Conservation (phyloP, 2,329 filamentous ascomycete species). For the Curvularia hawaiiensis region DNA sequence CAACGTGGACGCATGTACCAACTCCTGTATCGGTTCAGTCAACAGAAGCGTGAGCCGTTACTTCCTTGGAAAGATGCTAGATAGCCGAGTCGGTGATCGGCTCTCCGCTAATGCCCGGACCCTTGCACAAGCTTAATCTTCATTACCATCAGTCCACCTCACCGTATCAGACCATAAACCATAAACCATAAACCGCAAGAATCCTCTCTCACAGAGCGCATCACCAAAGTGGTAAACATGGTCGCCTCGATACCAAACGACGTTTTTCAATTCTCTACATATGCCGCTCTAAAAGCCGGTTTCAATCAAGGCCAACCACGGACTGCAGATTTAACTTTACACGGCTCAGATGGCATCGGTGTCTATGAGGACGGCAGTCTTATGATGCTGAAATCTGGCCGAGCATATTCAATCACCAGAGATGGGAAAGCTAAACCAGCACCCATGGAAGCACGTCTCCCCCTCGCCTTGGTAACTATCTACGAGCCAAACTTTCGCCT, state of each 20-base stretch:
- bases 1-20: not conserved
- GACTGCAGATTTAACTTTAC: constrained; percentile 46
- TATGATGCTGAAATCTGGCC: constrained; percentile 44
- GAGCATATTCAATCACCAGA: constrained; percentile 41
- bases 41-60: not conserved
- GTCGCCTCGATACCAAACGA: constrained; percentile 51
- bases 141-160: constrained; percentile 41
- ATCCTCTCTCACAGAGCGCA: not conserved
- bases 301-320: constrained; percentile 44
- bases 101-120: constrained; percentile 16
- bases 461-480: constrained; percentile 50
- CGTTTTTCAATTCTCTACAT: constrained; percentile 52
- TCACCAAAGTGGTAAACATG: constrained; percentile 30
- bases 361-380: constrained; percentile 49
- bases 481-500: constrained; percentile 46
- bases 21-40: not conserved
- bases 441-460: constrained; percentile 41
- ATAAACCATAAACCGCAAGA: not conserved
- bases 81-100: constrained; percentile 17
- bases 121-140: not conserved
- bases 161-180: not conserved
- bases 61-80: not conserved
- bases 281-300: constrained; percentile 44
- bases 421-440: constrained; percentile 41
- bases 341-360: constrained; percentile 52